A percentile compares a stretch with the other conserved stretches of the same genome.
These are phyloP conservation scores for Globisporangium solare DNA, from an alignment of 352 stramenopile genomes.

Conservation along the genomic window DNA sequence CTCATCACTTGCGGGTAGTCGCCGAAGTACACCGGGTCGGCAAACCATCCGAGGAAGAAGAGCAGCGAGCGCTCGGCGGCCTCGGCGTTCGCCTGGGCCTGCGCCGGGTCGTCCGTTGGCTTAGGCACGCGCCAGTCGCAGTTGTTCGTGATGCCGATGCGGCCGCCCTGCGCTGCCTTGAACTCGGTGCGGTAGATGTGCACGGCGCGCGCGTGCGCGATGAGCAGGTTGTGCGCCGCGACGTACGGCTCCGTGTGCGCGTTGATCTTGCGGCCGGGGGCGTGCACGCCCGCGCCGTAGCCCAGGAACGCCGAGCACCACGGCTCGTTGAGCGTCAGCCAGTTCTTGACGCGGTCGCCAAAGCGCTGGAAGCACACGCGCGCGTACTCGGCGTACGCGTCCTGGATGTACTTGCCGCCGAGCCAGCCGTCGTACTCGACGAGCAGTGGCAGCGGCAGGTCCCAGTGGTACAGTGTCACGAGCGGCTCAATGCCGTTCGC, in stretches of 20 bases:
- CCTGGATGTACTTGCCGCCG: constrained; percentile 29
- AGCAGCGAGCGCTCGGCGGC: constrained; percentile 79
- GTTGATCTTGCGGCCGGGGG: constrained; percentile 54
- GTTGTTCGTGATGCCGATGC: constrained; percentile 91
- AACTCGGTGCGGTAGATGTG: constrained; percentile 85
- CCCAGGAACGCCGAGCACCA: constrained; percentile 84
- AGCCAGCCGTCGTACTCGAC: constrained; percentile 77
- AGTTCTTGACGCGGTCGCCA: constrained; percentile 90
- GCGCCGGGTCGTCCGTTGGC: constrained; percentile 32
- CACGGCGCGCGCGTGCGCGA: constrained; percentile 85
- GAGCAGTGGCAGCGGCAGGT: constrained; percentile 86
- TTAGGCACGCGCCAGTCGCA: constrained; percentile 86
- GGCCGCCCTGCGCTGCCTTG: constrained; percentile 45
- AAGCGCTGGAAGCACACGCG: constrained; percentile 89
- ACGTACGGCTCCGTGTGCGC: constrained; percentile 75
- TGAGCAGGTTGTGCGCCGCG: constrained; percentile 84
- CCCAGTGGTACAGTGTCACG: constrained; percentile 96
- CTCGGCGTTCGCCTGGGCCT: constrained; percentile 50
- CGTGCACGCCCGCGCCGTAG: constrained; percentile 83
- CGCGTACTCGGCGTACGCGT: constrained; percentile 84
- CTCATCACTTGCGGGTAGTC: constrained; percentile 93
- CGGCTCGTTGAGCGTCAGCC: constrained; percentile 93
- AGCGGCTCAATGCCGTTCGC: constrained; percentile 81
- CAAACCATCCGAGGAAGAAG: constrained; percentile 90
- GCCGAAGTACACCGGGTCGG: constrained; percentile 88